These are phyloP conservation scores for Phytophthora sp. DNA, from an alignment of 352 stramenopile species.

Conservation along the genomic window DNA sequence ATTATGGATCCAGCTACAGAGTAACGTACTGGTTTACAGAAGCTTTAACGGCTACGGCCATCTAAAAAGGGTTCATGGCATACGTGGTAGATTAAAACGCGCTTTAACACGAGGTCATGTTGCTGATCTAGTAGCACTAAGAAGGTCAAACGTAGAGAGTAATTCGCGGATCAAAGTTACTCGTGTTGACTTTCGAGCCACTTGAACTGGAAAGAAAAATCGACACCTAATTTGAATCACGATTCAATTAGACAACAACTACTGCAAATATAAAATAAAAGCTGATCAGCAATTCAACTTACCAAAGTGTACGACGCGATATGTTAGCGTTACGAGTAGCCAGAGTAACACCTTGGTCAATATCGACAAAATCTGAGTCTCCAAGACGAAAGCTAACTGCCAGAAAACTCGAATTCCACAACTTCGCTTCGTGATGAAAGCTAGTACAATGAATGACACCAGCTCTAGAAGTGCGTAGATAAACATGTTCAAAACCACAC, in stretches of 20 bases:
- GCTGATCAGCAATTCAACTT: neutral
- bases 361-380: constrained; percentile 11
- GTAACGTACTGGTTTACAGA: too few species aligned
- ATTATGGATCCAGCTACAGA: too few species aligned
- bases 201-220: neutral
- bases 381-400: constrained; percentile 28
- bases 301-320: constrained; percentile 7
- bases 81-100: too few species aligned
- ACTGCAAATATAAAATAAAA: too few species aligned
- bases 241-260: too few species aligned
- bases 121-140: too few species aligned
- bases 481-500: constrained; percentile 1
- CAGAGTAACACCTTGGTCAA: constrained; percentile 12
- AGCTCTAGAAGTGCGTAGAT: constrained; percentile 21
- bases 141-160: too few species aligned
- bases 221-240: neutral
- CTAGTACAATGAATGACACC: constrained; percentile 6
- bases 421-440: neutral
- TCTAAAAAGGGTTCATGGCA: too few species aligned
- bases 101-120: too few species aligned
- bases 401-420: constrained; percentile 15
- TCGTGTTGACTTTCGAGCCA: too few species aligned
- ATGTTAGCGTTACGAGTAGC: constrained; percentile 1
- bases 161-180: too few species aligned
- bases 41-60: too few species aligned